These are phyloP conservation scores for Scheffersomyces stambukii DNA, from an alignment of 1,139 yeast genomes.

Conservation along the genomic window DNA sequence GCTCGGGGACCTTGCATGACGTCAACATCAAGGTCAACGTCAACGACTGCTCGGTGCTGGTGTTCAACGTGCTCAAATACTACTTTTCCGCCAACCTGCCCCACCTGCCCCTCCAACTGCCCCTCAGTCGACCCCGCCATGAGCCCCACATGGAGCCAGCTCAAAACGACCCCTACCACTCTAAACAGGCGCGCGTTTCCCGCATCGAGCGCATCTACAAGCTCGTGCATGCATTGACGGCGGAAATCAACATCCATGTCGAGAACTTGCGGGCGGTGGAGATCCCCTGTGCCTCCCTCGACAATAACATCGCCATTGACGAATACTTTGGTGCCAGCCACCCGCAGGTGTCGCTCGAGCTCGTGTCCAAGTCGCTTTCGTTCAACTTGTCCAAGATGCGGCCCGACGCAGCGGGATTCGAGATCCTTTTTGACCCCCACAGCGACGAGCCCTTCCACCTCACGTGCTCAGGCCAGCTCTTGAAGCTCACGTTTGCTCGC, in stretches of 20 bases:
- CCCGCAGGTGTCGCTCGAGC: constrained; percentile 26
- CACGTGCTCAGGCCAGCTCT: constrained; percentile 41
- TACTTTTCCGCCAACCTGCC: constrained; percentile 2
- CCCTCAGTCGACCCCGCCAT: no score
- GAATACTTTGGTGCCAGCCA: constrained; percentile 20
- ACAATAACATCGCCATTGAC: constrained; percentile 20
- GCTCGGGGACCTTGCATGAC: constrained; percentile 15
- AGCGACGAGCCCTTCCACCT: constrained; percentile 52
- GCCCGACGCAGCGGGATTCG: constrained; percentile 53
- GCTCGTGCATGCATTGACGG: constrained; percentile 7
- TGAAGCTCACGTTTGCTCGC: constrained; percentile 28
- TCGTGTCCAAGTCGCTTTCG: constrained; percentile 27
- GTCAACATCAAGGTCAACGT: constrained; percentile 8
- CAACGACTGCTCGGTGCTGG: constrained; percentile 15
- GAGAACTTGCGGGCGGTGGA: constrained; percentile 28
- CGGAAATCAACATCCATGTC: constrained; percentile 24
- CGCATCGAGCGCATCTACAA: constrained; percentile 9
- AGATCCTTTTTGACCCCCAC: constrained; percentile 44
- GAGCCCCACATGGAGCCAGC: neutral
- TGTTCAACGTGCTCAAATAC: constrained; percentile 18
- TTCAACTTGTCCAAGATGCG: constrained; percentile 30
- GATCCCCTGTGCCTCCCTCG: constrained; percentile 33
- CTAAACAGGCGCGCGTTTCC: neutral
- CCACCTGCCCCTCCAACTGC: no score
- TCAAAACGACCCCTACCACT: neutral